Conservation (phyloP, 805 yeast species). For the Hanseniaspora jakobsenii region DNA sequence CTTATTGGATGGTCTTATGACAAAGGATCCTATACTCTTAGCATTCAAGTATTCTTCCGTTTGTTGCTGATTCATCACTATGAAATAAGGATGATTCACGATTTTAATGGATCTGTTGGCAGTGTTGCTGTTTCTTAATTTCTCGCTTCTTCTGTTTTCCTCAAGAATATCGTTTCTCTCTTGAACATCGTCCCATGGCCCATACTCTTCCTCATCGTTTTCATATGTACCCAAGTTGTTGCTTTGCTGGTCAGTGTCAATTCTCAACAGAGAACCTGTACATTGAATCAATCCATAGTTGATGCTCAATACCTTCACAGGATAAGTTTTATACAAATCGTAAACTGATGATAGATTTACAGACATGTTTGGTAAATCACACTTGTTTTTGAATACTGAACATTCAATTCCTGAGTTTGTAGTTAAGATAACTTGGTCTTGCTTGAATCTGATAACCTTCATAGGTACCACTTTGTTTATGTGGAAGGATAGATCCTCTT, state of each 20-base stretch:
- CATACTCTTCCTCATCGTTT: constrained; percentile 36
- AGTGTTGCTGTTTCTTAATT: not conserved
- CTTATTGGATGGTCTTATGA: constrained; percentile 84
- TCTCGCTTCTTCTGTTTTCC: constrained; percentile 42
- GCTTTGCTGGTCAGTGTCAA: constrained; percentile 44
- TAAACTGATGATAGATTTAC: constrained; percentile 33
- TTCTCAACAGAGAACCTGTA: constrained; percentile 55
- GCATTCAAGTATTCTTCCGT: constrained; percentile 92
- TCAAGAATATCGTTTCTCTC: constrained; percentile 53
- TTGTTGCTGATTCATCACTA: constrained; percentile 67
- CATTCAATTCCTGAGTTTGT: constrained; percentile 59
- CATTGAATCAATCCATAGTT: constrained; percentile 68
- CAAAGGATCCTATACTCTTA: constrained; percentile 78
- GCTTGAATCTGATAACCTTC: constrained; percentile 42
- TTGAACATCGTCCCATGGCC: constrained; percentile 69
- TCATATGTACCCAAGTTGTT: constrained; percentile 20
- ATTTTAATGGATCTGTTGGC: constrained; percentile 57
- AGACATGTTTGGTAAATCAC: constrained; percentile 9
- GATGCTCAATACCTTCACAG: constrained; percentile 60
- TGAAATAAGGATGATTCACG: constrained; percentile 84
- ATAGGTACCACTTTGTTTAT: constrained; percentile 68
- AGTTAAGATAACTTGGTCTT: constrained; percentile 30
- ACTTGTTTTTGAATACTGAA: constrained; percentile 35
- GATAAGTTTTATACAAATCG: constrained; percentile 68
- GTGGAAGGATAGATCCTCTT: constrained; percentile 54